Evolutionary conservation across 2,329 filamentous ascomycete species (phyloP).

Genomic region (Dothideomycetes sp.): DNA sequence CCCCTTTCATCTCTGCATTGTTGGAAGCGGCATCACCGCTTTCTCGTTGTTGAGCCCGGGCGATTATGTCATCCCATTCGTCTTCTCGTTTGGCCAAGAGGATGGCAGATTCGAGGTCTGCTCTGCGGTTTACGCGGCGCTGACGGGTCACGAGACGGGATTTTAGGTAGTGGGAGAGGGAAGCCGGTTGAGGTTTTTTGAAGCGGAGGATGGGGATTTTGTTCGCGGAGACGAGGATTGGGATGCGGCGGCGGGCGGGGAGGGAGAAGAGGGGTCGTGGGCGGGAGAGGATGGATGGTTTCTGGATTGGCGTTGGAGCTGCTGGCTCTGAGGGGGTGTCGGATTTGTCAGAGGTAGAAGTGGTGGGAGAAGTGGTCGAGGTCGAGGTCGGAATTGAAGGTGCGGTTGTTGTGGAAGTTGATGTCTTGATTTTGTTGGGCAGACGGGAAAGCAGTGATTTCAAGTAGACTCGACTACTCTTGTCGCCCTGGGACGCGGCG

Average conservation of each 20-base stretch:
- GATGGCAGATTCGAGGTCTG: constrained; percentile 34
- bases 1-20: constrained; percentile 5
- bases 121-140: constrained; percentile 30
- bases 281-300: constrained; percentile 17
- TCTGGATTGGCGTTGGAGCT: neutral
- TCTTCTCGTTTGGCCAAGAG: constrained; percentile 37
- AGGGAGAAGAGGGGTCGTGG: constrained; percentile 30
- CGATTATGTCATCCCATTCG: constrained; percentile 37
- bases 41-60: too few species aligned
- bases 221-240: constrained; percentile 47
- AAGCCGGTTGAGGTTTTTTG: constrained; percentile 53
- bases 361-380: neutral
- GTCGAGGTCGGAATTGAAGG: neutral
- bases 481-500: constrained; percentile 28
- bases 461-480: constrained; percentile 22
- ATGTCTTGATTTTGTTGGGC: constrained; percentile 17
- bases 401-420: neutral
- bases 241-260: constrained; percentile 48
- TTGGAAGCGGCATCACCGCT: constrained; percentile 14
- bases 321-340: constrained; percentile 13
- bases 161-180: constrained; percentile 50
- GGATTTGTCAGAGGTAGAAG: constrained; percentile 12
- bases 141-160: constrained; percentile 42
- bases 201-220: constrained; percentile 57
- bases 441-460: constrained; percentile 18